Conservation (phyloP, 306 rosid genomes). For the Pterocarpus santalinus region DNA sequence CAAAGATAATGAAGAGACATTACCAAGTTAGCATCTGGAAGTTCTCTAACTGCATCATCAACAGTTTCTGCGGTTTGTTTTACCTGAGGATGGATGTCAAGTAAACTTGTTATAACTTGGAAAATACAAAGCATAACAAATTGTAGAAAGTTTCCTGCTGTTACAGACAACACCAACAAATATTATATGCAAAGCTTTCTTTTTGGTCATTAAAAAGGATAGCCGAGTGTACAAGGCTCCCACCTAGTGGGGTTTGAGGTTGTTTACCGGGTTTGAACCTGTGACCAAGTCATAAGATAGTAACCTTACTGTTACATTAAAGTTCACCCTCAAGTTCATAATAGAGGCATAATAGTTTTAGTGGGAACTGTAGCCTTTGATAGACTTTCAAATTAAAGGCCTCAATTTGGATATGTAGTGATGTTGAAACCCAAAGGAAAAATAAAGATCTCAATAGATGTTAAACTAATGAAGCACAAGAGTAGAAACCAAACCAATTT, state of each 20-base stretch:
- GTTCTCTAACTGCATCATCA: slow-evolving; percentile 88
- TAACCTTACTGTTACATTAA: no score
- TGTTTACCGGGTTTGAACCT: no score
- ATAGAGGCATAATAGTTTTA: slow-evolving; percentile 12
- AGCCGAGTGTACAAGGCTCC: no score
- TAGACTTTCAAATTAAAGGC: slow-evolving; percentile 23
- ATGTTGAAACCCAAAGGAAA: slow-evolving; percentile 18
- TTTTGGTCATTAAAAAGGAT: neutral
- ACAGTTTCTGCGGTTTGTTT: slow-evolving; percentile 90
- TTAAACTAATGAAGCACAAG: slow-evolving; percentile 34
- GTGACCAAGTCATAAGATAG: no score
- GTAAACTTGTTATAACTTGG: slow-evolving; percentile 27
- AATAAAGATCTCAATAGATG: neutral
- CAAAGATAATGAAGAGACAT: slow-evolving; percentile 8
- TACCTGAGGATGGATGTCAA: slow-evolving; percentile 59
- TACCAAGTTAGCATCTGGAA: slow-evolving; percentile 96
- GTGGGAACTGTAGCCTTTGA: neutral
- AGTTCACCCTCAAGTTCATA: neutral
- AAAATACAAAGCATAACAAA: slow-evolving; percentile 30
- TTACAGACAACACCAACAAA: slow-evolving; percentile 9
- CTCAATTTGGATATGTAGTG: slow-evolving; percentile 12
- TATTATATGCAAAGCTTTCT: slow-evolving; percentile 25
- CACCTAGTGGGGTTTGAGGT: no score
- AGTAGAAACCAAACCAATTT: slow-evolving; percentile 61
- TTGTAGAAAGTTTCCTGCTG: neutral